phyloP scores from a whole-genome alignment of 768 basidiomycete genomes.

The Zangia roseola region DNA sequence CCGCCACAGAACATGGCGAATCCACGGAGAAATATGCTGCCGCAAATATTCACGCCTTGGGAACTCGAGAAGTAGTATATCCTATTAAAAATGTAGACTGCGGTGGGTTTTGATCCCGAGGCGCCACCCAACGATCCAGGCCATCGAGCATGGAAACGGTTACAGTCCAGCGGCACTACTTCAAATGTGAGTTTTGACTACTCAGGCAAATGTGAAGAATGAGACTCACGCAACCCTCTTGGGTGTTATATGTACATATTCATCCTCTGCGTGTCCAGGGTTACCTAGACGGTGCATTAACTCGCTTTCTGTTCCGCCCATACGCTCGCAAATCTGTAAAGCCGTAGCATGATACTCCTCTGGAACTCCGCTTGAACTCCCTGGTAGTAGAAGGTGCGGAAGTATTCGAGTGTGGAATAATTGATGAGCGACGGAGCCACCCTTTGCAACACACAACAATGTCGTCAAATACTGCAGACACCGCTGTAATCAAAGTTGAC shows the following conservation, averaged over 20 bases:
- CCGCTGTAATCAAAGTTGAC: slow-evolving; percentile 22
- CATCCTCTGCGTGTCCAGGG: slow-evolving; percentile 1
- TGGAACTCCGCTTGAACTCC: slow-evolving; percentile 27
- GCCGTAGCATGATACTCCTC: slow-evolving; percentile 30
- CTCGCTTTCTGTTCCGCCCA: slow-evolving; percentile 31
- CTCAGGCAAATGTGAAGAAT: background rate
- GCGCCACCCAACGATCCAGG: slow-evolving; percentile 6
- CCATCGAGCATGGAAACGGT: background rate
- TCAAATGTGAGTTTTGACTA: slow-evolving; percentile 1
- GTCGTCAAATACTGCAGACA: background rate
- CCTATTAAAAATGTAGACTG: slow-evolving; percentile 13
- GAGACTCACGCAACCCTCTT: slow-evolving; percentile 26
- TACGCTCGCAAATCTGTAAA: slow-evolving; percentile 25
- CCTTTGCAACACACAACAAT: slow-evolving; percentile 10
- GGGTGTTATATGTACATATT: slow-evolving; percentile 6
- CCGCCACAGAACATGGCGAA: background rate
- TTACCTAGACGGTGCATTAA: slow-evolving; percentile 4
- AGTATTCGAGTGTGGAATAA: slow-evolving; percentile 37
- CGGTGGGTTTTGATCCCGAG: slow-evolving; percentile 3
- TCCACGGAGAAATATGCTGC: background rate
- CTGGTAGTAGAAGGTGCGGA: slow-evolving; percentile 31
- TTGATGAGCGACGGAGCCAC: slow-evolving; percentile 33
- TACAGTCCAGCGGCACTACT: slow-evolving; percentile 19
- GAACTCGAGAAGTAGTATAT: slow-evolving; percentile 1
- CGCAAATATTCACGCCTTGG: background rate